Evolutionary conservation across 2,329 filamentous ascomycete genomes (phyloP).

Genomic region (Emericellopsis cladophorae): DNA sequence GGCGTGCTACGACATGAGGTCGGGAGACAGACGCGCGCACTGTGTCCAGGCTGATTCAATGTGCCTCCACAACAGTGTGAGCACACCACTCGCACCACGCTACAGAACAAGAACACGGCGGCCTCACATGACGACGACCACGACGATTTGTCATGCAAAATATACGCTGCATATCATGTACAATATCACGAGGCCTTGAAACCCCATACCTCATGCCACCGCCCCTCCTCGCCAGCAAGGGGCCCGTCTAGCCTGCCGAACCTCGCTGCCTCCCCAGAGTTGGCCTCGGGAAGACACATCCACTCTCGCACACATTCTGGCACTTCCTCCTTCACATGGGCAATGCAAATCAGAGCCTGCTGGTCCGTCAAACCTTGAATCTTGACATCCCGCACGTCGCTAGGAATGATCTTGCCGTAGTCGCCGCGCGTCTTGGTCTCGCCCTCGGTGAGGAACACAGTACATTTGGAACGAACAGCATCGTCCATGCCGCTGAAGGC

Average conservation of each 20-base stretch:
- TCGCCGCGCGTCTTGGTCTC: conserved; percentile 31
- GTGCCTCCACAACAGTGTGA: no score
- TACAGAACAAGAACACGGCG: no score
- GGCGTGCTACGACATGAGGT: background rate
- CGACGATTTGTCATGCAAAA: no score
- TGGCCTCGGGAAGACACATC: conserved; percentile 72
- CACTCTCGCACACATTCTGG: conserved; percentile 73
- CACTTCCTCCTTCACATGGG: conserved; percentile 82
- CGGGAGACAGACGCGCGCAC: no score
- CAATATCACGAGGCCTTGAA: conserved; percentile 7
- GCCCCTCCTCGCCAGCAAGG: conserved; percentile 38
- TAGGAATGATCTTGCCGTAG: conserved; percentile 27
- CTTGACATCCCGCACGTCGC: conserved; percentile 25
- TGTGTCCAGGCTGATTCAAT: no score
- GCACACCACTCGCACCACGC: no score
- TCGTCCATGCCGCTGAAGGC: conserved; percentile 80
- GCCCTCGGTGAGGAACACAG: conserved; percentile 62
- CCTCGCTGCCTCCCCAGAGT: conserved; percentile 45
- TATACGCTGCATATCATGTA: no score
- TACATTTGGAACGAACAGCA: conserved; percentile 71
- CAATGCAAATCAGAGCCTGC: conserved; percentile 85
- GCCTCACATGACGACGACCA: no score
- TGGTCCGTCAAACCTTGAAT: conserved; percentile 51
- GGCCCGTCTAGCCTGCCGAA: conserved; percentile 53
- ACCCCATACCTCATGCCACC: conserved; percentile 58